Evolutionary conservation across 345 rosid genomes (phyloP).

Genomic region (Gossypium australe): DNA sequence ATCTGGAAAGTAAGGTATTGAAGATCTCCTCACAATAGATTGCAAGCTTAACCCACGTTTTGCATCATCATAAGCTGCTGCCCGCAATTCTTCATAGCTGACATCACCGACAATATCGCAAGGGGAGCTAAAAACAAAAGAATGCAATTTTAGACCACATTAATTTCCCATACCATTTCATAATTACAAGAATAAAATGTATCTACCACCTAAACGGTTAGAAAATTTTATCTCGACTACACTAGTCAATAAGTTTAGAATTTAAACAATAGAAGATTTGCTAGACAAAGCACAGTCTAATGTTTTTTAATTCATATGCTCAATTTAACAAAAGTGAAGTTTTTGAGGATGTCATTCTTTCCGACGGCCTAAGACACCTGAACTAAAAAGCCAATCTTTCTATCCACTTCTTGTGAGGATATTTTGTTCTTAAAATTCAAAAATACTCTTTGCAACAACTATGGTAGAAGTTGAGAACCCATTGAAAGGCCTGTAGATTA

Average conservation of each 20-base stretch:
- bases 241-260: neutral
- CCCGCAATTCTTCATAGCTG: constrained; percentile 79
- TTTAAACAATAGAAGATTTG: neutral
- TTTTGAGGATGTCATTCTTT: neutral
- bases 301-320: neutral
- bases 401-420: neutral
- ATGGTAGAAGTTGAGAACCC: neutral
- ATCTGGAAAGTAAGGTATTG: neutral
- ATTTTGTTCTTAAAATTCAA: neutral
- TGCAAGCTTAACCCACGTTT: constrained; percentile 66
- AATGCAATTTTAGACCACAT: neutral
- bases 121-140: constrained; percentile 41
- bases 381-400: neutral
- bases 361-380: neutral
- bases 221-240: neutral
- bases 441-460: neutral
- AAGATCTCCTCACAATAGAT: constrained; percentile 61
- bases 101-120: constrained; percentile 73
- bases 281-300: neutral
- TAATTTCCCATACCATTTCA: neutral
- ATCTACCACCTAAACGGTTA: neutral
- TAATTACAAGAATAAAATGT: neutral
- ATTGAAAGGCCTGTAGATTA: neutral
- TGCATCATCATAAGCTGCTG: constrained; percentile 75
- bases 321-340: neutral